phyloP scores from a whole-genome alignment of 2,329 filamentous ascomycete species.

The Monilinia laxa region DNA sequence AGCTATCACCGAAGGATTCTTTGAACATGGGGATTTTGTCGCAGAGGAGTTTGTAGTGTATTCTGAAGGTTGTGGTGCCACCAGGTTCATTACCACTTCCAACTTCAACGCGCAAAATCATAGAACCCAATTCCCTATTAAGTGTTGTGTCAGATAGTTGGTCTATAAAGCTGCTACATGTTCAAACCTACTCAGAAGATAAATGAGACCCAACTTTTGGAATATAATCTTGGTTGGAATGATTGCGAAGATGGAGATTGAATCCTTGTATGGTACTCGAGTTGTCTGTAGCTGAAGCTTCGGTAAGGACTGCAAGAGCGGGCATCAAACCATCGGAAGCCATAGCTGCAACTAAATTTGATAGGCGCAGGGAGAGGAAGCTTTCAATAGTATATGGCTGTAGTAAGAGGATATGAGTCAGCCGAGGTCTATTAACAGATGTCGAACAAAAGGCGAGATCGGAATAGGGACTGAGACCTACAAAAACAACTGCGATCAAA shows the following conservation, averaged over 20 bases:
- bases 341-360: background rate
- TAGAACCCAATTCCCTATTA: background rate
- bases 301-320: too few species aligned
- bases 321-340: too few species aligned
- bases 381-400: background rate
- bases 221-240: background rate
- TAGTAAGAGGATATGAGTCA: background rate
- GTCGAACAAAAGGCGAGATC: background rate
- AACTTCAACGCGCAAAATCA: slow-evolving; percentile 1
- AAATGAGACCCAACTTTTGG: background rate
- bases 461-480: background rate
- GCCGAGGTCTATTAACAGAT: too few species aligned
- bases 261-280: background rate
- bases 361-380: background rate
- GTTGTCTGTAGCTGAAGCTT: background rate
- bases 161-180: background rate
- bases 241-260: background rate
- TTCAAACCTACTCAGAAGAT: background rate
- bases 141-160: background rate
- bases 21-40: background rate
- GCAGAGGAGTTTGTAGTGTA: background rate
- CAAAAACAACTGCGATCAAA: background rate
- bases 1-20: background rate
- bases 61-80: background rate
- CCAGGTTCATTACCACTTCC: background rate